Conservation (phyloP, 176 grass and related monocot genomes). For the Phoenix roebelenii region DNA sequence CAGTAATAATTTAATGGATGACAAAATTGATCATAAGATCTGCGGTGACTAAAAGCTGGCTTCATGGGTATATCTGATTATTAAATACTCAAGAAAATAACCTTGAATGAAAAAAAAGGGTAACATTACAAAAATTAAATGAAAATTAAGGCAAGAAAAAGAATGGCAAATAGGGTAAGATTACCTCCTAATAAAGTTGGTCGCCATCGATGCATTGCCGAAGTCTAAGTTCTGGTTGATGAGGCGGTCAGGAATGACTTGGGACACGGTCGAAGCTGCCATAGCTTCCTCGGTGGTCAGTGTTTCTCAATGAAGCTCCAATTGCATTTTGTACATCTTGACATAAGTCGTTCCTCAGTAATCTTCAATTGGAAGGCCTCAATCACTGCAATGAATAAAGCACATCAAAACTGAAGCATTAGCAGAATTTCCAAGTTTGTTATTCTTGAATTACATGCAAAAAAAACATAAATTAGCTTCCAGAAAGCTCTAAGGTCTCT, state of each 20-base stretch:
- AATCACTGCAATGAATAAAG: conserved; percentile 48
- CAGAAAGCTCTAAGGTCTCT: too few relatives aligned
- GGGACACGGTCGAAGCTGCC: conserved; percentile 84
- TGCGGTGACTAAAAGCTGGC: too few relatives aligned
- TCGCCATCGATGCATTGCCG: conserved; percentile 89
- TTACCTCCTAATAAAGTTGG: conserved; percentile 85
- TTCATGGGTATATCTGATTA: too few relatives aligned
- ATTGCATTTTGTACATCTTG: conserved; percentile 93
- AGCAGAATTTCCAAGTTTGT: too few relatives aligned
- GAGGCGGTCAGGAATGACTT: conserved; percentile 68
- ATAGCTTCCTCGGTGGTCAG: conserved; percentile 68
- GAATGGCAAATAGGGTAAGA: not conserved
- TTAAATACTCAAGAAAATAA: not conserved
- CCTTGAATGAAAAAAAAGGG: too few relatives aligned
- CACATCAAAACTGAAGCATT: too few relatives aligned
- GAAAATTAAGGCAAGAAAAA: too few relatives aligned
- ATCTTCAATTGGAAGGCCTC: conserved; percentile 78
- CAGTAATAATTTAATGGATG: too few relatives aligned
- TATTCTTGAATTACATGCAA: too few relatives aligned
- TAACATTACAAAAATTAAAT: not conserved
- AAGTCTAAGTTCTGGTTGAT: conserved; percentile 85
- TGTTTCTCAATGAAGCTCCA: conserved; percentile 91
- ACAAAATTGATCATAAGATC: too few relatives aligned
- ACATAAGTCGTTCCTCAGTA: conserved; percentile 69
- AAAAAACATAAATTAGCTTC: too few relatives aligned